These are phyloP conservation scores for Dimargaris cristalligena DNA, from an alignment of 192 early-diverging fungal genomes.

Conservation along the genomic window DNA sequence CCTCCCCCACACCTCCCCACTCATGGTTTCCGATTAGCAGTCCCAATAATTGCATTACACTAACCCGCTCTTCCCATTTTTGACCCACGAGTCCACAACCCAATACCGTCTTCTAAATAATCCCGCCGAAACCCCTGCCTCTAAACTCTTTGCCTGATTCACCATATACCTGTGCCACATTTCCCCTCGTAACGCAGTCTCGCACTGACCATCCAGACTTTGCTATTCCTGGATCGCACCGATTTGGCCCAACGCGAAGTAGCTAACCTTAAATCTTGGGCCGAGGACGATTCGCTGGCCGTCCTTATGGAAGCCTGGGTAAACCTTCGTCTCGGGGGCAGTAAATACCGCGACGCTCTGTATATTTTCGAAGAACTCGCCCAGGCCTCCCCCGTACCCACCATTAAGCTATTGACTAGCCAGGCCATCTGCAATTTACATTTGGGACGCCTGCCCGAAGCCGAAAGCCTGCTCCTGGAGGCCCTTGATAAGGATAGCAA, in stretches of 20 bases:
- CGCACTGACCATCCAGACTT: constrained; percentile 57
- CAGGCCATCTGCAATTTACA: constrained; percentile 74
- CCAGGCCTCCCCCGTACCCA: constrained; percentile 50
- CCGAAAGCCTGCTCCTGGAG: constrained; percentile 58
- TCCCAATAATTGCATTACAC: too few species aligned
- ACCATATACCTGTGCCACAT: too few species aligned
- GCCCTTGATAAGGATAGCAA: constrained; percentile 50
- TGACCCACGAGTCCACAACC: too few species aligned
- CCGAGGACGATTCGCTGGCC: constrained; percentile 86
- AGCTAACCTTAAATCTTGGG: constrained; percentile 62
- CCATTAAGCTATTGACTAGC: constrained; percentile 54
- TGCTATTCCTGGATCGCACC: constrained; percentile 58
- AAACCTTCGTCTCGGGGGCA: constrained; percentile 46
- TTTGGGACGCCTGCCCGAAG: constrained; percentile 62
- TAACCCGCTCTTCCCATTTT: too few species aligned
- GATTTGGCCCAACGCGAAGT: constrained; percentile 78
- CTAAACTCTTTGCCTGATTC: too few species aligned
- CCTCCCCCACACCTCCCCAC: too few species aligned
- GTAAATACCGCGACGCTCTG: constrained; percentile 70
- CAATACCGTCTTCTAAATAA: too few species aligned
- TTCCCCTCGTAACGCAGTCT: constrained; percentile 28
- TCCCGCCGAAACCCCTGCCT: too few species aligned
- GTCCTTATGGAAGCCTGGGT: constrained; percentile 89
- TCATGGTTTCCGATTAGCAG: too few species aligned
- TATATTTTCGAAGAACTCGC: constrained; percentile 93